These are phyloP conservation scores for Hypoxylon trugodes DNA, from an alignment of 495 filamentous ascomycete species.

Conservation along the genomic window DNA sequence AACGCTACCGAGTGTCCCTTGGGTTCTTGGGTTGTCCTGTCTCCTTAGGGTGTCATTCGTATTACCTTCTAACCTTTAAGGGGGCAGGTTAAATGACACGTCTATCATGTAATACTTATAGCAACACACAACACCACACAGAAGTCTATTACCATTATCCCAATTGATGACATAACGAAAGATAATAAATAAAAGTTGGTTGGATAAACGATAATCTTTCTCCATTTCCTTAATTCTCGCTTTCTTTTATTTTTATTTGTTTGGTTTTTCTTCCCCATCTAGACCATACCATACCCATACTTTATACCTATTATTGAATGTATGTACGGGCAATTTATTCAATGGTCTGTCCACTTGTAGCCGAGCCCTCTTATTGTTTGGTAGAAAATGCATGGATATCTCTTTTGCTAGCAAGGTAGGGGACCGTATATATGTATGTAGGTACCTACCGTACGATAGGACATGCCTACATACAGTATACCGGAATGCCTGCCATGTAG, in stretches of 20 bases:
- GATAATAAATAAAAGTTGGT: neutral
- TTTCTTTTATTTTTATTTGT: neutral
- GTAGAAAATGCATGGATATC: constrained; percentile 27
- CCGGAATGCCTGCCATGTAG: constrained; percentile 15
- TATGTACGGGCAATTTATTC: too few relatives aligned
- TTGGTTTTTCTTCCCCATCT: neutral
- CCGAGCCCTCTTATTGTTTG: constrained; percentile 25
- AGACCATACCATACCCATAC: too few relatives aligned
- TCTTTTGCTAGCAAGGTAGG: neutral
- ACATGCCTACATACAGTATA: constrained; percentile 23
- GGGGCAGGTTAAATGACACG: too few relatives aligned
- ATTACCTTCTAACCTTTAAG: too few relatives aligned
- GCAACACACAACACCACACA: too few relatives aligned
- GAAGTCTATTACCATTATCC: neutral
- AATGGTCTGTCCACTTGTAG: constrained; percentile 17
- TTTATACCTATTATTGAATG: too few relatives aligned
- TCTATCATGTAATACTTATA: neutral
- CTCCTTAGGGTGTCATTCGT: too few relatives aligned
- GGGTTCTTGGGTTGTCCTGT: too few relatives aligned
- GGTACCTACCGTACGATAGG: neutral
- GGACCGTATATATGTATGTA: constrained; percentile 6
- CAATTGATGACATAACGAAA: constrained; percentile 6
- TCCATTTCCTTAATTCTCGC: neutral
- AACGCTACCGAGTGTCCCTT: constrained; percentile 15
- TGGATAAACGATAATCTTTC: neutral